Conservation (phyloP, 306 rosid species). For the Pterocarpus macrocarpus region DNA sequence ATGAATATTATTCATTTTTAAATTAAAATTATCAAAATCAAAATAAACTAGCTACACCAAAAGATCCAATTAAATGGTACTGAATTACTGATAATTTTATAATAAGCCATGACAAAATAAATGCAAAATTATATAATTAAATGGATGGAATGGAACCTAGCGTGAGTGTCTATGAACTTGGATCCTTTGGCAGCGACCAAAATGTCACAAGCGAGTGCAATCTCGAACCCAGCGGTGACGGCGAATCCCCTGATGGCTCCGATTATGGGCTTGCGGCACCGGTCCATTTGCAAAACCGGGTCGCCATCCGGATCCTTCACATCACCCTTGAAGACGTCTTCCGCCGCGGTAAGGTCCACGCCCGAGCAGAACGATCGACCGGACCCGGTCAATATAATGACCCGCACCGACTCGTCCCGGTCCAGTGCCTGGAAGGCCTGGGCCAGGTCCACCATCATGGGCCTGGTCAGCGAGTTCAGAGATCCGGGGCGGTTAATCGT, state of each 20-base stretch:
- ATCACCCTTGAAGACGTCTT: conserved; percentile 93
- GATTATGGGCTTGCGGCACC: conserved; percentile 81
- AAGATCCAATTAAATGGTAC: neutral
- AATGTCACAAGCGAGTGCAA: conserved; percentile 87
- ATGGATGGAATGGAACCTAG: conserved; percentile 58
- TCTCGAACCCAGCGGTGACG: conserved; percentile 93
- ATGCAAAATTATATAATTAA: neutral
- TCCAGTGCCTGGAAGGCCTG: conserved; percentile 67
- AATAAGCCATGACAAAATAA: neutral
- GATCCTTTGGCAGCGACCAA: conserved; percentile 84
- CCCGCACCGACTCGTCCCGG: conserved; percentile 73
- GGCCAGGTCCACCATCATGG: conserved; percentile 85
- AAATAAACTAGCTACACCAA: neutral
- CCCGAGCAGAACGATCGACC: conserved; percentile 97
- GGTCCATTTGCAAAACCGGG: conserved; percentile 85
- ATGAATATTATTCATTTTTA: too few species aligned
- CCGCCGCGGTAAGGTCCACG: conserved; percentile 83
- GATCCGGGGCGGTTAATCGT: conserved; percentile 89
- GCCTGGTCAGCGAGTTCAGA: conserved; percentile 75
- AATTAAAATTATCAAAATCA: neutral
- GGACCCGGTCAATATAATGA: conserved; percentile 74
- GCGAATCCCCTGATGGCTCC: conserved; percentile 92
- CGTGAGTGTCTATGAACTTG: conserved; percentile 86
- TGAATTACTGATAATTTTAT: neutral
- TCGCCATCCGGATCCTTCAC: conserved; percentile 81